These are phyloP conservation scores for Aspergillus hancockii DNA, from an alignment of 495 filamentous ascomycete species.

Conservation along the genomic window DNA sequence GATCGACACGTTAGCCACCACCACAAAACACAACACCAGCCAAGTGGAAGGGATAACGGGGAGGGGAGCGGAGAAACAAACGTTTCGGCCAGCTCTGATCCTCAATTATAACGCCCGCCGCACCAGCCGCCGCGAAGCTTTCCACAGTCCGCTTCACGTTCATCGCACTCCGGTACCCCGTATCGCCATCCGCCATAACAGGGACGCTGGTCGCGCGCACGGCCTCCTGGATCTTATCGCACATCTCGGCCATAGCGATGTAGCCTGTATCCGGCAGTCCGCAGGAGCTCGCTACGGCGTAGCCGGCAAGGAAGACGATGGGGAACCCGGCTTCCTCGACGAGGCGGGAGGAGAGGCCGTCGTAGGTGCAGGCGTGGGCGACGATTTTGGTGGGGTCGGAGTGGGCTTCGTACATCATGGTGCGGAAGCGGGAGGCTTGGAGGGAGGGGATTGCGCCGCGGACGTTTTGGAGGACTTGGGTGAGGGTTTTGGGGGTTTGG, in stretches of 20 bases:
- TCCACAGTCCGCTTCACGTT: constrained; percentile 44
- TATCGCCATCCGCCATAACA: constrained; percentile 44
- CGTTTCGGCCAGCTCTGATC: constrained; percentile 44
- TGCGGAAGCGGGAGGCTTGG: constrained; percentile 36
- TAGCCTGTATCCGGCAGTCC: constrained; percentile 48
- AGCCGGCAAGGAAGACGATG: constrained; percentile 39
- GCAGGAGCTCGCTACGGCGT: constrained; percentile 32
- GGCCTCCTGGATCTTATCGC: constrained; percentile 39
- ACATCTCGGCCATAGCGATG: constrained; percentile 46
- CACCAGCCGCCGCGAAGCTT: constrained; percentile 35
- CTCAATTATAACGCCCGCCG: constrained; percentile 45
- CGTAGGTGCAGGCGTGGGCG: constrained; percentile 40
- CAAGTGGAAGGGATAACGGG: too few relatives aligned
- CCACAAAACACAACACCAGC: neutral
- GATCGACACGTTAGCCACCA: neutral
- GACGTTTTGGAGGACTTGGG: constrained; percentile 21
- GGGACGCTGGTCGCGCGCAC: constrained; percentile 36
- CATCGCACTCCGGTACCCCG: constrained; percentile 44
- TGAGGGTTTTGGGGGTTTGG: too few relatives aligned
- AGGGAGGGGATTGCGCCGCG: constrained; percentile 33
- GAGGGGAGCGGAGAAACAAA: constrained; percentile 7
- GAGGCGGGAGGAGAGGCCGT: constrained; percentile 41
- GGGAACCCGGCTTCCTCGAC: constrained; percentile 45
- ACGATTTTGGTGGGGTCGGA: constrained; percentile 38
- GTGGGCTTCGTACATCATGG: constrained; percentile 38